Conservation (phyloP, 768 basidiomycete species). For the Trametes maxima region DNA sequence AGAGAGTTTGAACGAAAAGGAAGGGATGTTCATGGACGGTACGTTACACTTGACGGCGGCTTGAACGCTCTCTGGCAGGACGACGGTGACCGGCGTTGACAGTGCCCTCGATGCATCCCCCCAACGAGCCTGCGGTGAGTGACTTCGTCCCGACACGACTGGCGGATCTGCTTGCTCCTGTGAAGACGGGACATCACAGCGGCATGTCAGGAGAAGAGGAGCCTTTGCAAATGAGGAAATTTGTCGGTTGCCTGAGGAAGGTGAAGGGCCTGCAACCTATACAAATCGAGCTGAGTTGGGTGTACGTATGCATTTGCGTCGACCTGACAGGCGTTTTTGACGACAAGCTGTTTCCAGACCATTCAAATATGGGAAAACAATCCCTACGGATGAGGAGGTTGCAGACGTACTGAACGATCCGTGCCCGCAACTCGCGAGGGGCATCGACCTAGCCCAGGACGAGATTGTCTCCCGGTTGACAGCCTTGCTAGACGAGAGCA, state of each 20-base stretch:
- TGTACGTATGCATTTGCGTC: constrained; percentile 43
- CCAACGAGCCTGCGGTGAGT: constrained; percentile 47
- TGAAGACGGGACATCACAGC: constrained; percentile 20
- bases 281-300: constrained; percentile 66
- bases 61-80: background rate
- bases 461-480: constrained; percentile 24
- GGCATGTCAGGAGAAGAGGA: background rate
- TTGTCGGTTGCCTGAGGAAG: constrained; percentile 46
- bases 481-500: constrained; percentile 13
- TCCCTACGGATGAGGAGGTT: constrained; percentile 34
- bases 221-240: background rate
- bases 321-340: background rate
- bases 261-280: constrained; percentile 62
- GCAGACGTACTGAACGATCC: constrained; percentile 17
- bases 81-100: constrained; percentile 41
- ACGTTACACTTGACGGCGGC: constrained; percentile 16
- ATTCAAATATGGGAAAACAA: constrained; percentile 29
- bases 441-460: constrained; percentile 17
- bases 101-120: constrained; percentile 62
- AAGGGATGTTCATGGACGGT: constrained; percentile 62
- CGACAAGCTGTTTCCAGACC: constrained; percentile 22
- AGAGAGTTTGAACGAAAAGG: constrained; percentile 57
- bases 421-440: constrained; percentile 4
- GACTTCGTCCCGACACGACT: constrained; percentile 29
- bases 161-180: constrained; percentile 20